phyloP scores from a whole-genome alignment of 1,139 yeast species.

The Kluyveromyces marxianus region DNA sequence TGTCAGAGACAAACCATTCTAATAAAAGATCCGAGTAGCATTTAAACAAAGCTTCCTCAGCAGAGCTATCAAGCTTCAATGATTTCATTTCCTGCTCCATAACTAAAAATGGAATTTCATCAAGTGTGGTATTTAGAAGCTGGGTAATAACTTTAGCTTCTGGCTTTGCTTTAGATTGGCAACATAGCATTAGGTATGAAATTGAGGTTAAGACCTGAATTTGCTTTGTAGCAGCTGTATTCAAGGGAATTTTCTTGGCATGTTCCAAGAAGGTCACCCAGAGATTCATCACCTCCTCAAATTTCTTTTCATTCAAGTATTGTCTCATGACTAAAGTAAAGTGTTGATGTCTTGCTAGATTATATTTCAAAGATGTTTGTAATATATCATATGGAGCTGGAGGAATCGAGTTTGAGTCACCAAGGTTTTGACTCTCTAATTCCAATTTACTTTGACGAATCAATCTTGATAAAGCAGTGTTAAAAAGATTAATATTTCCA shows the following conservation, averaged over 20 bases:
- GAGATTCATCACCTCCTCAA: slow-evolving; percentile 25
- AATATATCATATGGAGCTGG: slow-evolving; percentile 23
- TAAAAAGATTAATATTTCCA: neutral
- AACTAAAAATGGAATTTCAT: neutral
- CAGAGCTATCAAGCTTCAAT: neutral
- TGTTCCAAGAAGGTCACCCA: slow-evolving; percentile 27
- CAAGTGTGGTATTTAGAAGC: slow-evolving; percentile 10
- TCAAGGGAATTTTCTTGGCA: slow-evolving; percentile 1
- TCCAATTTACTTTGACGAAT: slow-evolving; percentile 15
- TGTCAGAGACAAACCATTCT: slow-evolving; percentile 11
- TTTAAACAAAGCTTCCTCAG: slow-evolving; percentile 5
- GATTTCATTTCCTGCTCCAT: slow-evolving; percentile 5
- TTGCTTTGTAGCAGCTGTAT: neutral
- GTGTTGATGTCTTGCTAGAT: slow-evolving; percentile 24
- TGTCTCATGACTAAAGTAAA: slow-evolving; percentile 21
- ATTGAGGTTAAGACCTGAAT: slow-evolving; percentile 16
- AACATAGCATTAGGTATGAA: slow-evolving; percentile 18
- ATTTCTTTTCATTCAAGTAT: slow-evolving; percentile 11
- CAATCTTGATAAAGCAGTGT: slow-evolving; percentile 14
- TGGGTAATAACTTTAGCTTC: slow-evolving; percentile 16
- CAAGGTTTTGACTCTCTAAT: slow-evolving; percentile 10
- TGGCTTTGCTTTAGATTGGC: slow-evolving; percentile 11
- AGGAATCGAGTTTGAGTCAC: slow-evolving; percentile 7
- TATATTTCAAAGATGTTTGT: slow-evolving; percentile 17
- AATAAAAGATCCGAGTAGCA: slow-evolving; percentile 7